Evolutionary conservation across 2,329 filamentous ascomycete species (phyloP), one percentile per base, ranked within the genome.

Genomic region (Aspergillus melleus): DNA sequence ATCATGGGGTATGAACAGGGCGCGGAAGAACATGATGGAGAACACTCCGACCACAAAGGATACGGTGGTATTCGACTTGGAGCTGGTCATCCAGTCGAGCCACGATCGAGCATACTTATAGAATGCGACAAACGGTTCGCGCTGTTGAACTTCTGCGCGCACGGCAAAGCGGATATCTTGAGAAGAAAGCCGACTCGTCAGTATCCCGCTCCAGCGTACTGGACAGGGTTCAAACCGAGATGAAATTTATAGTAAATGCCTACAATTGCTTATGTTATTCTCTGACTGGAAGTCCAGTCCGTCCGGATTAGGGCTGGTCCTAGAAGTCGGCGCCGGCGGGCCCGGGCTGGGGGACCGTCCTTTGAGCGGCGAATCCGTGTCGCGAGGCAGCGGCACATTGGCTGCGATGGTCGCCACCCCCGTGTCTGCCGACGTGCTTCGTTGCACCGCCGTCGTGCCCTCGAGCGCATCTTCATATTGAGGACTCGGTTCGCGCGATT

Each of bases 121-220:
- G 49, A 85, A 83, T 19, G 89, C 84, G 70, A 96, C 91, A 67
- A 96, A 90, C 14, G 91, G 91, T 70, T 94, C 91, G 51, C 90
- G 87, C 71, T 96, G 92, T 70, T 94, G 90, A 30, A 96, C 90
- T 79, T 96, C 92, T 62, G 92, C 90, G 68, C 90, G 88, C 62
- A 96, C 84, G 54, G 91, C 90, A 76, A 97, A 93, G 65, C 92
- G 90, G 69, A 96, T 91, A 77, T 94, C 92, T 95, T 74, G 46
- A 64, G 61, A 67, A 62, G 60, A 64, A 69, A 49, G 60, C 59
- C 44, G 62, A 67, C 56, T 36, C 51, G 71, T 76, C 70, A 76
- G 70, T 77, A 73, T 67, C 62, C 64, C 65, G 61, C 67, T 58
- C 63, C 65, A 70, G 64, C 66, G 53, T 67, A 62, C 64, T 64